Evolutionary conservation across 2,329 filamentous ascomycete genomes (phyloP).

Genomic region (Teratosphaeria zuluensis): DNA sequence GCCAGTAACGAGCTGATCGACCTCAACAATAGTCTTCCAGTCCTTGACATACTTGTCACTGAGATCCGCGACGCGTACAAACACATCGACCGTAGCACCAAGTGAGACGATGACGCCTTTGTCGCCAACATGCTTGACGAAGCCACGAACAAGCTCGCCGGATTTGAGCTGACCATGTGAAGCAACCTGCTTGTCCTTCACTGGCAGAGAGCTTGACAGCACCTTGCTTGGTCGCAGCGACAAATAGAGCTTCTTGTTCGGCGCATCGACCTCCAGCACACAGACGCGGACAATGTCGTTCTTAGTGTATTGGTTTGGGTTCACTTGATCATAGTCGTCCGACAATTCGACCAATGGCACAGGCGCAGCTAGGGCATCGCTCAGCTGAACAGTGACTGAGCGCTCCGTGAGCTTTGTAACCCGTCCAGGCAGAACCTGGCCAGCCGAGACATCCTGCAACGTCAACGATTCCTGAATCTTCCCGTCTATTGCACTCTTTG

Average conservation of each 20-base stretch:
- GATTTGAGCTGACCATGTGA: slow-evolving; percentile 60
- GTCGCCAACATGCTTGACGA: slow-evolving; percentile 81
- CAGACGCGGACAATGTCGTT: slow-evolving; percentile 85
- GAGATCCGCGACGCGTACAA: slow-evolving; percentile 77
- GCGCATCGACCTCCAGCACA: slow-evolving; percentile 65
- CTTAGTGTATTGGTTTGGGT: slow-evolving; percentile 65
- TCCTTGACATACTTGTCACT: slow-evolving; percentile 89
- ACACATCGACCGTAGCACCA: slow-evolving; percentile 69
- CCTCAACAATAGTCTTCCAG: slow-evolving; percentile 81
- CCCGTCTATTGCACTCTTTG: slow-evolving; percentile 8
- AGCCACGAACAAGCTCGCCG: slow-evolving; percentile 77
- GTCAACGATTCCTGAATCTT: slow-evolving; percentile 48
- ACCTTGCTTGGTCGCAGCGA: slow-evolving; percentile 82
- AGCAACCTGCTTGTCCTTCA: slow-evolving; percentile 72
- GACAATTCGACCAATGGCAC: slow-evolving; percentile 73
- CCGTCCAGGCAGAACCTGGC: slow-evolving; percentile 72
- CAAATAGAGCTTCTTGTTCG: slow-evolving; percentile 75
- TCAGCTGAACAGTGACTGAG: slow-evolving; percentile 76
- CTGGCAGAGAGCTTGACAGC: slow-evolving; percentile 69
- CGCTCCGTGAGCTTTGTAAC: slow-evolving; percentile 80
- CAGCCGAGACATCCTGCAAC: slow-evolving; percentile 63
- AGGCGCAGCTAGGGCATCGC: slow-evolving; percentile 66
- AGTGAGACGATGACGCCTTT: slow-evolving; percentile 82
- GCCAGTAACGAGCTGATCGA: slow-evolving; percentile 84
- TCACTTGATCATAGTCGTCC: slow-evolving; percentile 76